phyloP scores from a whole-genome alignment of 2,329 filamentous ascomycete genomes.

The Sarocladium strictum region DNA sequence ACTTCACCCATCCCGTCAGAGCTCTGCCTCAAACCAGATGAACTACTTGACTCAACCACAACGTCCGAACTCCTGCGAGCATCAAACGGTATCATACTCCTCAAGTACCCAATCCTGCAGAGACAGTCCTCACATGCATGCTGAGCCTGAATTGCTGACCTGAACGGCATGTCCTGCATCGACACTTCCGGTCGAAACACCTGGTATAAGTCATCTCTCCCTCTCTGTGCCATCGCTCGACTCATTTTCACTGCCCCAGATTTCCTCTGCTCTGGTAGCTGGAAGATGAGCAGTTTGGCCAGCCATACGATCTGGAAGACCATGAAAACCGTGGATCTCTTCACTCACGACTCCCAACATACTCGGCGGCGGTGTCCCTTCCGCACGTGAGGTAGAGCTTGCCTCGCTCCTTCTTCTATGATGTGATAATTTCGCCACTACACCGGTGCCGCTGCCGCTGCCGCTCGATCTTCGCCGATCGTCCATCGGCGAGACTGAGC shows the following conservation, averaged over 20 bases:
- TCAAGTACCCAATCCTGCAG: too few relatives aligned
- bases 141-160: too few relatives aligned
- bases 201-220: background rate
- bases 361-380: slow-evolving; percentile 1
- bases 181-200: too few relatives aligned
- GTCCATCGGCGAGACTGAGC: slow-evolving; percentile 13
- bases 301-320: slow-evolving; percentile 29
- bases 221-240: background rate
- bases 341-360: slow-evolving; percentile 9
- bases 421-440: slow-evolving; percentile 16
- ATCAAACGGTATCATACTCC: too few relatives aligned
- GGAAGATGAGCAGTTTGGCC: slow-evolving; percentile 30
- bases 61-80: too few relatives aligned
- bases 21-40: too few relatives aligned
- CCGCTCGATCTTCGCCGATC: slow-evolving; percentile 22
- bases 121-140: too few relatives aligned
- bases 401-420: slow-evolving; percentile 22
- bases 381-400: background rate
- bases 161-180: too few relatives aligned
- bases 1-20: too few relatives aligned
- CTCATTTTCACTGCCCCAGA: background rate
- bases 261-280: background rate
- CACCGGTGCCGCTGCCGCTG: slow-evolving; percentile 12
- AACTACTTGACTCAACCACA: too few relatives aligned
- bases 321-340: slow-evolving; percentile 44